phyloP scores from a whole-genome alignment of 2,329 filamentous ascomycete species.

The Pseudogymnoascus sp. region DNA sequence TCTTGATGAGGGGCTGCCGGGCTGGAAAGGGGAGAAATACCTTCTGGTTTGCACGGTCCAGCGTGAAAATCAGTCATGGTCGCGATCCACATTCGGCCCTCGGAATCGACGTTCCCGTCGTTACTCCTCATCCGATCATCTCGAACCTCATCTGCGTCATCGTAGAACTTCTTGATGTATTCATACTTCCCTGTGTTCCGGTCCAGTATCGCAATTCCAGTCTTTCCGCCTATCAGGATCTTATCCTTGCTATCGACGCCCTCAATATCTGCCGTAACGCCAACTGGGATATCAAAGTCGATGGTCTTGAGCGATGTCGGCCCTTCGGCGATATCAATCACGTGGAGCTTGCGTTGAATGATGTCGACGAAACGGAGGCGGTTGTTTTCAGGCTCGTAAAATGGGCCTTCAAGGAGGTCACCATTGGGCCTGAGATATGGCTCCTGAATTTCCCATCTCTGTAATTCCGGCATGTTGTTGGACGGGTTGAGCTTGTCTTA shows the following conservation, averaged over 20 bases:
- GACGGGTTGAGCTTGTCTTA: background rate
- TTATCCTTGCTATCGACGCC: constrained; percentile 54
- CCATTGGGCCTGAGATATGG: constrained; percentile 55
- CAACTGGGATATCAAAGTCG: constrained; percentile 48
- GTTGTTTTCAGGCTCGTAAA: constrained; percentile 60
- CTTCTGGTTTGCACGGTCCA: constrained; percentile 30
- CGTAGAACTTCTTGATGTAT: constrained; percentile 45
- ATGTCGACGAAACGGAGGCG: constrained; percentile 77
- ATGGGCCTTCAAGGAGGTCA: constrained; percentile 66
- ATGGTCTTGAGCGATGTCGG: constrained; percentile 22
- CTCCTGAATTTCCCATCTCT: constrained; percentile 39
- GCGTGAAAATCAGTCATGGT: constrained; percentile 71
- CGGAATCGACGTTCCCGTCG: constrained; percentile 74
- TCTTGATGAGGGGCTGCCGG: background rate
- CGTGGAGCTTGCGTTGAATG: constrained; percentile 67
- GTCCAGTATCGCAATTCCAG: constrained; percentile 73
- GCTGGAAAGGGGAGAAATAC: constrained; percentile 16
- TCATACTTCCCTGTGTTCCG: constrained; percentile 49
- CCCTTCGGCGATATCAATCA: constrained; percentile 58
- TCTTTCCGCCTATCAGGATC: constrained; percentile 73
- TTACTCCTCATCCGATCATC: constrained; percentile 61
- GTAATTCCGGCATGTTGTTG: background rate
- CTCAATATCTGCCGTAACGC: constrained; percentile 73
- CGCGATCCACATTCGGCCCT: constrained; percentile 78
- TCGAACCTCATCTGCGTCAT: constrained; percentile 34